These are phyloP conservation scores for Aspergillus wentii DNA, from an alignment of 495 filamentous ascomycete species.

Conservation along the genomic window DNA sequence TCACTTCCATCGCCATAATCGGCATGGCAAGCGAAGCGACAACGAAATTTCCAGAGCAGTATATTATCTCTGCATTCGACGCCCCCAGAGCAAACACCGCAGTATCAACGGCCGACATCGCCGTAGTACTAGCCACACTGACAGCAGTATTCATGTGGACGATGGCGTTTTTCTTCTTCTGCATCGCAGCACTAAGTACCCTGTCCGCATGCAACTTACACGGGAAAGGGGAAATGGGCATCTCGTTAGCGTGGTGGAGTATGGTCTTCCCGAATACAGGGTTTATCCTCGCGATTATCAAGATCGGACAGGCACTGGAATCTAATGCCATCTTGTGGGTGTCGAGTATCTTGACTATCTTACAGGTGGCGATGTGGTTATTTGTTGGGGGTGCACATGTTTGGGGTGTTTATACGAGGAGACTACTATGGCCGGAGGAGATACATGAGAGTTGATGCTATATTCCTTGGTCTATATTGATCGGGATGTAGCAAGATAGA, in stretches of 20 bases:
- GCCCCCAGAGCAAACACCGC: neutral
- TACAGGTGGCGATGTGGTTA: constrained; percentile 12
- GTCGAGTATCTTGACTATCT: constrained; percentile 9
- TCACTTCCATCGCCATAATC: constrained; percentile 56
- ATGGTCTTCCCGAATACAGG: constrained; percentile 31
- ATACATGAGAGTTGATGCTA: too few relatives aligned
- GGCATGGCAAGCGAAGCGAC: constrained; percentile 40
- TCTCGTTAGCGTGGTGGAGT: constrained; percentile 23
- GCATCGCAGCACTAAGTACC: constrained; percentile 28
- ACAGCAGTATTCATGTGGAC: constrained; percentile 54
- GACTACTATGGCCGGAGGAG: constrained; percentile 5
- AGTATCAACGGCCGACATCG: constrained; percentile 13
- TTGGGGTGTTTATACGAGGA: constrained; percentile 1
- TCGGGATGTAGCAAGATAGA: too few relatives aligned
- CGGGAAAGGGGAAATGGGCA: constrained; percentile 11
- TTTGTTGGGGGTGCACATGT: neutral
- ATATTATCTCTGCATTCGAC: constrained; percentile 3
- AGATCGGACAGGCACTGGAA: constrained; percentile 23
- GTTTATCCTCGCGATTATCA: constrained; percentile 26
- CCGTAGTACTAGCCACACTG: constrained; percentile 36
- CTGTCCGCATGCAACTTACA: constrained; percentile 28
- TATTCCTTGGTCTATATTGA: too few relatives aligned
- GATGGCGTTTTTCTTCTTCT: constrained; percentile 60
- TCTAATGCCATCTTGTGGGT: constrained; percentile 26
- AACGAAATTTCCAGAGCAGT: constrained; percentile 16